Evolutionary conservation across 495 filamentous ascomycete species (phyloP).

Genomic region (Recurvomyces mirabilis): DNA sequence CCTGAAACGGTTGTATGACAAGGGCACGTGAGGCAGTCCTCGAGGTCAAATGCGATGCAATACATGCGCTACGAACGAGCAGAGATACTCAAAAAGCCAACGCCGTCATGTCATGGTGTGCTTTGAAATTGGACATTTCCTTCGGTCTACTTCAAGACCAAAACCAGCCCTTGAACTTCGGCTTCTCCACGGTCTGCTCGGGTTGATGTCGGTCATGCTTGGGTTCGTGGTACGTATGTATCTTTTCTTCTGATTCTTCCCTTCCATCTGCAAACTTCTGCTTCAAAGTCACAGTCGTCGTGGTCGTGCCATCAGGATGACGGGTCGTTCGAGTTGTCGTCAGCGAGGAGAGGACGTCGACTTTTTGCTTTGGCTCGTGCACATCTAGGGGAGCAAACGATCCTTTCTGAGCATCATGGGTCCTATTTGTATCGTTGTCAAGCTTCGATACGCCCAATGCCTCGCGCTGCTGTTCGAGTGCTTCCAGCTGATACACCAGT

Average conservation of each 20-base stretch:
- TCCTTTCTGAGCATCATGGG: background rate
- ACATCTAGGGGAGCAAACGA: background rate
- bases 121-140: no score
- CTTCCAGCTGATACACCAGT: background rate
- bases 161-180: conserved; percentile 10
- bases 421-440: background rate
- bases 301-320: conserved; percentile 48
- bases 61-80: background rate
- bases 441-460: background rate
- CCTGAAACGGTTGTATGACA: no score
- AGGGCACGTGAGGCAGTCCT: no score
- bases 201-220: background rate
- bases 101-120: no score
- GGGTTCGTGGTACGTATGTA: conserved; percentile 22
- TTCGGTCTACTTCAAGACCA: background rate
- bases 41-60: no score
- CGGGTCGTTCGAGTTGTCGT: conserved; percentile 45
- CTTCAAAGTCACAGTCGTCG: conserved; percentile 48
- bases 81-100: background rate
- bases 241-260: conserved; percentile 44
- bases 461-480: conserved; percentile 3
- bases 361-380: conserved; percentile 10
- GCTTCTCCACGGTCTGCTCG: background rate
- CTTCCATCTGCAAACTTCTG: conserved; percentile 53
- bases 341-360: conserved; percentile 43